Base-by-base conservation (phyloP, 2,329 filamentous ascomycete genomes). In the Penicillium nordicum region DNA sequence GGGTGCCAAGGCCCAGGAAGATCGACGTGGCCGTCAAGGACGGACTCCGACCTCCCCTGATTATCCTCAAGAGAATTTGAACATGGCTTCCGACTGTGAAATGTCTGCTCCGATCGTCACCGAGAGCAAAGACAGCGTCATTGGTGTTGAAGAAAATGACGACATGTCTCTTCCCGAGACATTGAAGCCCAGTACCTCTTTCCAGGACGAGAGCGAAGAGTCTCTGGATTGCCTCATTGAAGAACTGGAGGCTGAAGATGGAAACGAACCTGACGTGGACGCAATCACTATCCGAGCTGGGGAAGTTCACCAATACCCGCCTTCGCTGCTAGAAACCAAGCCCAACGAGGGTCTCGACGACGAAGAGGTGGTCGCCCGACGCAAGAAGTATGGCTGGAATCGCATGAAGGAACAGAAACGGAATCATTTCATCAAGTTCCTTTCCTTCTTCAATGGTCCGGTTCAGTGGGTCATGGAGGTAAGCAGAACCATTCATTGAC, bases 391-490 rank as follows among this genome's bases (percentile, higher is more conserved):
- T 73, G 91, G 91, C 73, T 80, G 89, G 71, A 96, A 96, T 74
- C 86, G 90, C 74, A 91, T 96, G 89, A 92, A 89, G 77, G 90
- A 95, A 78, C 89, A 93, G 79, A 92, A 91, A 78, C 88, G 92
- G 77, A 95, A 92, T 70, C 69, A 92, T 57, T 76, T 92, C 59
- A 82, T 94, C 69, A 94, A 95, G 80, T 95, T 96, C 76, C 69
- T 85, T 23, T 81, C 83, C 67, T 94, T 89, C 79, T 95, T 95
- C 74, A 80, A 94, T 54, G 92, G 92, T 64, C 92, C 92, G 25
- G 93, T 96, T 64, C 91, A 95, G 74, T 93, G 93, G 76, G 91
- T 96, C 72, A 96, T 96, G 91, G 89, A 93, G 86, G 88, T 88
- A 74, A 71, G 84, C 75, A 27, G 7, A 12, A 29, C 5, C 4